phyloP scores from a whole-genome alignment of 306 rosid species.

The Quercus variabilis region DNA sequence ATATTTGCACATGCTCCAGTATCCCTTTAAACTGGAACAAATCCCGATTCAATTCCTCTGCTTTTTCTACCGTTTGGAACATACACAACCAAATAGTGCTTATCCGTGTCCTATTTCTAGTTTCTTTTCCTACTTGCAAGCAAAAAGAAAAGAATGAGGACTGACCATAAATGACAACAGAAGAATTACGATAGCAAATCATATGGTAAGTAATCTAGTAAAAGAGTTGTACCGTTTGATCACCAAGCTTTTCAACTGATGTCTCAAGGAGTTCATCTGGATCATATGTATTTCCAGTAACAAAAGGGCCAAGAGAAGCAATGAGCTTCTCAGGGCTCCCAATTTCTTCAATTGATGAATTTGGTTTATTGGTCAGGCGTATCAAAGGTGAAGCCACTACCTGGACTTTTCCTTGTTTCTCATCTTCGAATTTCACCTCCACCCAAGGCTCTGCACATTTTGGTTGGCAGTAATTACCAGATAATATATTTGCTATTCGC shows the following conservation, averaged over 20 bases:
- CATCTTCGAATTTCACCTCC: slow-evolving; percentile 95
- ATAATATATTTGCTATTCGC: slow-evolving; percentile 85
- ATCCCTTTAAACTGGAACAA: background rate
- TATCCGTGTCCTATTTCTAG: background rate
- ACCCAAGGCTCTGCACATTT: slow-evolving; percentile 99
- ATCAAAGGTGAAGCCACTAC: slow-evolving; percentile 91
- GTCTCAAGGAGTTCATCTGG: slow-evolving; percentile 88
- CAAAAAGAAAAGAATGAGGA: background rate
- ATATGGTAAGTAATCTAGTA: background rate
- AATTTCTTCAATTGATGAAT: slow-evolving; percentile 87
- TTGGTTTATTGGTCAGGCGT: slow-evolving; percentile 86
- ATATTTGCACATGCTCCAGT: background rate
- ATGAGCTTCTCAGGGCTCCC: slow-evolving; percentile 89
- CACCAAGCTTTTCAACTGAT: slow-evolving; percentile 73
- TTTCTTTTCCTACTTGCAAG: background rate
- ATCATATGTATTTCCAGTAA: slow-evolving; percentile 77
- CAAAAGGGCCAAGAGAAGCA: slow-evolving; percentile 95
- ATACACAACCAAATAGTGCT: background rate
- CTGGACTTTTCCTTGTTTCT: slow-evolving; percentile 85
- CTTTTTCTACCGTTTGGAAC: background rate
- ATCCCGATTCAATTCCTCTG: background rate
- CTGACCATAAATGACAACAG: background rate
- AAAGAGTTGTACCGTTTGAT: slow-evolving; percentile 59
- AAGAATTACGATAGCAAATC: background rate
- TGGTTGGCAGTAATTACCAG: slow-evolving; percentile 99